Conservation (phyloP, 2,329 filamentous ascomycete species). For the Trichoderma sp. region DNA sequence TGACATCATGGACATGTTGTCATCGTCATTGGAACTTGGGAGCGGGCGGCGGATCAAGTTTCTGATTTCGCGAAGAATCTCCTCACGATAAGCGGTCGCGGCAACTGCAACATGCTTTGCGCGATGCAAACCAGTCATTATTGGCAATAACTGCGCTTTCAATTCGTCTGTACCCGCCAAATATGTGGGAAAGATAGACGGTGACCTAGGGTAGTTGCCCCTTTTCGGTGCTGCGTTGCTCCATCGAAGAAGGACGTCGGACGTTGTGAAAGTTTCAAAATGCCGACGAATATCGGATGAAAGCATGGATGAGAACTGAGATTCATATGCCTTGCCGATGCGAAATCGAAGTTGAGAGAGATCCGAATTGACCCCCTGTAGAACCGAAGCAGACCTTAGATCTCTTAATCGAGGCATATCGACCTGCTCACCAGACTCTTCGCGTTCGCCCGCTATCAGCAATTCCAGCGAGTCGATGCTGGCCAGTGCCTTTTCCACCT, state of each 20-base stretch:
- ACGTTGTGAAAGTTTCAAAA: constrained; percentile 65
- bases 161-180: constrained; percentile 69
- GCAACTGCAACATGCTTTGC: constrained; percentile 78
- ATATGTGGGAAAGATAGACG: constrained; percentile 74
- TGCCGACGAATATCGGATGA: constrained; percentile 80
- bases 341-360: constrained; percentile 72
- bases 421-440: constrained; percentile 35
- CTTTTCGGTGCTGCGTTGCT: constrained; percentile 73
- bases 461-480: constrained; percentile 75
- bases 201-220: constrained; percentile 63
- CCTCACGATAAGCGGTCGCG: constrained; percentile 79
- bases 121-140: constrained; percentile 75
- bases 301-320: constrained; percentile 73
- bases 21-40: constrained; percentile 91
- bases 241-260: constrained; percentile 82
- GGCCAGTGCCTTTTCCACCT: constrained; percentile 76
- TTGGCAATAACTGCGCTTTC: constrained; percentile 66
- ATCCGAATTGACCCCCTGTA: constrained; percentile 77
- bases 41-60: constrained; percentile 79
- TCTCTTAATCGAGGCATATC: constrained; percentile 54
- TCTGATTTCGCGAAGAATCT: constrained; percentile 81
- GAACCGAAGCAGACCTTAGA: constrained; percentile 71
- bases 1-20: constrained; percentile 85
- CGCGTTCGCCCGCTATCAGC: constrained; percentile 71
- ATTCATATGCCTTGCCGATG: constrained; percentile 84